These are phyloP conservation scores for Gyrodon lividus DNA, from an alignment of 768 basidiomycete species.

Conservation along the genomic window DNA sequence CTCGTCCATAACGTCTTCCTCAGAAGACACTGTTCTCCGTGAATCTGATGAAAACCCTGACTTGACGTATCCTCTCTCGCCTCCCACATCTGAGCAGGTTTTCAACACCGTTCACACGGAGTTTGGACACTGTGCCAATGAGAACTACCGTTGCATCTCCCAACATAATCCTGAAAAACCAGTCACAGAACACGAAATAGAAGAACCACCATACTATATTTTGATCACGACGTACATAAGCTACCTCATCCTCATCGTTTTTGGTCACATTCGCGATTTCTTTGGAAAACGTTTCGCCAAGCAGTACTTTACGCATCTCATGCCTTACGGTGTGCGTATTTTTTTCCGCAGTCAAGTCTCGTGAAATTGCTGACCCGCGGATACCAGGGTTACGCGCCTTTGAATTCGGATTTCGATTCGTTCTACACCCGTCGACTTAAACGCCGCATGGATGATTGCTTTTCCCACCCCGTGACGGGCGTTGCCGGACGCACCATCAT, in stretches of 20 bases:
- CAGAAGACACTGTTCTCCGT: conserved; percentile 63
- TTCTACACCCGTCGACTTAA: conserved; percentile 98
- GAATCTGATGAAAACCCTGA: conserved; percentile 56
- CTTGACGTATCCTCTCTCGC: conserved; percentile 57
- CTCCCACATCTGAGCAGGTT: conserved; percentile 79
- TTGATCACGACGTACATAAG: conserved; percentile 89
- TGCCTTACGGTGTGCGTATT: conserved; percentile 76
- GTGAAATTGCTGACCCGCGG: conserved; percentile 4
- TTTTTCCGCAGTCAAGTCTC: background rate
- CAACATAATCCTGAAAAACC: conserved; percentile 49
- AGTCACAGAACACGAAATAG: conserved; percentile 56
- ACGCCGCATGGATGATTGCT: conserved; percentile 92
- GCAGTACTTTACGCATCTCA: conserved; percentile 72
- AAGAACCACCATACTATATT: conserved; percentile 92
- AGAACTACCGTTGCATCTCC: conserved; percentile 67
- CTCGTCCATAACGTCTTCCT: conserved; percentile 66
- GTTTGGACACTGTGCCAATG: conserved; percentile 88
- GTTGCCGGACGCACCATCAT: conserved; percentile 93
- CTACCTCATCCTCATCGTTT: conserved; percentile 86
- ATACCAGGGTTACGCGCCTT: conserved; percentile 88
- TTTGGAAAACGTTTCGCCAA: conserved; percentile 82
- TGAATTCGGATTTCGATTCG: conserved; percentile 98
- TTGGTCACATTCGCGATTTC: conserved; percentile 95
- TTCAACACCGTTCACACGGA: conserved; percentile 83
- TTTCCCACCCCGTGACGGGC: conserved; percentile 88